Evolutionary conservation across 2,329 filamentous ascomycete species (phyloP).

Genomic region (Penicillium palitans): DNA sequence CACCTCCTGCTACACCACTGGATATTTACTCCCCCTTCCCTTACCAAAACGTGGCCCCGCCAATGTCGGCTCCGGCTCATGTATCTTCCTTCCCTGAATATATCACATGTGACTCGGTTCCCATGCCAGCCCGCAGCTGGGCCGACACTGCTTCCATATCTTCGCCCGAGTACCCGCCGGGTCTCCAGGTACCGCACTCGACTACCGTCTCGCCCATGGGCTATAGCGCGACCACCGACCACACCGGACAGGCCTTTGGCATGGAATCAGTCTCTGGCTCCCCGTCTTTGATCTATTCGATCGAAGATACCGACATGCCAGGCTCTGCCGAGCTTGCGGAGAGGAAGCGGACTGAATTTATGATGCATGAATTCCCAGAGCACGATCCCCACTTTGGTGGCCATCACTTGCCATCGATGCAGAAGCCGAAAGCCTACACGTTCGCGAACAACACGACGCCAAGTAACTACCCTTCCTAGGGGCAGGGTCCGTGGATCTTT

Average conservation of each 20-base stretch:
- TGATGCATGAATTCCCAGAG: conserved; percentile 48
- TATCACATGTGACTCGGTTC: conserved; percentile 38
- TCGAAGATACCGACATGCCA: conserved; percentile 33
- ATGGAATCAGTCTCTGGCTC: conserved; percentile 33
- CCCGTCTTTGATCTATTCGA: conserved; percentile 36
- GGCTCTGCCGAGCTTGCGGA: conserved; percentile 29
- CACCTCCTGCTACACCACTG: conserved; percentile 48
- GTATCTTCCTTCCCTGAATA: conserved; percentile 47
- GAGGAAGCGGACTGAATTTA: conserved; percentile 42
- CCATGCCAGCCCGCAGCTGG: conserved; percentile 46
- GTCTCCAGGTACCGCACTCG: conserved; percentile 37
- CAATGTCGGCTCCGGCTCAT: conserved; percentile 47
- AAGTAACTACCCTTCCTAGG: conserved; percentile 39
- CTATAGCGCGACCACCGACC: conserved; percentile 38
- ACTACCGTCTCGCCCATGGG: conserved; percentile 41
- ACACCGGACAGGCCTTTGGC: conserved; percentile 28
- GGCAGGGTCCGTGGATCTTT: conserved; percentile 17
- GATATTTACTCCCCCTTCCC: conserved; percentile 42
- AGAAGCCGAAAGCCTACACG: conserved; percentile 46
- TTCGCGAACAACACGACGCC: conserved; percentile 46
- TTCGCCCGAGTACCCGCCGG: conserved; percentile 44
- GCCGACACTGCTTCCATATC: conserved; percentile 41
- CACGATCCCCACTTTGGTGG: conserved; percentile 45
- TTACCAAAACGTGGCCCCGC: conserved; percentile 40
- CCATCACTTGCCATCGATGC: conserved; percentile 41